Base-by-base conservation (phyloP, 305 asterid genomes). In the Fraxinus sp. region DNA sequence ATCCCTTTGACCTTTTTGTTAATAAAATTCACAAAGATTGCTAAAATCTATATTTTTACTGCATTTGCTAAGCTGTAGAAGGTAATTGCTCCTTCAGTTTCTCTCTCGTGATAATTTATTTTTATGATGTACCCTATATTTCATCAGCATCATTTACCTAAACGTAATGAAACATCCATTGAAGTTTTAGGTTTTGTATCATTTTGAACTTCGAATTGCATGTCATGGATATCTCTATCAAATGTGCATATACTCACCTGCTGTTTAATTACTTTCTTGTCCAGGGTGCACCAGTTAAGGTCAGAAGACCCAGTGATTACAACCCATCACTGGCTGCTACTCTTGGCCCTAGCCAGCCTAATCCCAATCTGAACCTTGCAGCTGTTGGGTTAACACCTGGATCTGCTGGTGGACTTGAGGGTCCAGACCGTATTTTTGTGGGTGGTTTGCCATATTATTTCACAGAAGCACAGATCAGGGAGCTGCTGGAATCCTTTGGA, bases 221-320 rank as follows among this genome's bases (percentile, higher is more conserved):
- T 32, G 13, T 71, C 24, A 14, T 71, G 43, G 41, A 30, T 28
- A 3, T 16, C 39, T 68, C 16, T 16, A 71, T 32, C 43, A 71
- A 32, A 14, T 9, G 7, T 14, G 36, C 41, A 5, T n/a, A 28
- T 32, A 32, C 76, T 33, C 43, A 71, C 22, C 66, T 55, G 66
- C 76, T 68, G 5, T 77, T 77, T n/a, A 5, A 71, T 22, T 76
- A 36, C 20, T 64, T 70, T 22, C 20, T 55, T 52, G 26, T 86
- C 49, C 92, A 96, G 99, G 99, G 99, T 81, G 98, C 97, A 62
- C 99, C 98, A 22, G 98, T 96, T 81, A 96, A 93, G 89, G 99
- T 96, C 82, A 92, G 98, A 88, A 92, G 99, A 83, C 99, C 99
- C 5, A 94, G 98, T 30, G 99, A 94, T 87, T 96, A 96, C 81